Base-by-base conservation (phyloP, 768 basidiomycete species). In the Mycena epipterygia region DNA sequence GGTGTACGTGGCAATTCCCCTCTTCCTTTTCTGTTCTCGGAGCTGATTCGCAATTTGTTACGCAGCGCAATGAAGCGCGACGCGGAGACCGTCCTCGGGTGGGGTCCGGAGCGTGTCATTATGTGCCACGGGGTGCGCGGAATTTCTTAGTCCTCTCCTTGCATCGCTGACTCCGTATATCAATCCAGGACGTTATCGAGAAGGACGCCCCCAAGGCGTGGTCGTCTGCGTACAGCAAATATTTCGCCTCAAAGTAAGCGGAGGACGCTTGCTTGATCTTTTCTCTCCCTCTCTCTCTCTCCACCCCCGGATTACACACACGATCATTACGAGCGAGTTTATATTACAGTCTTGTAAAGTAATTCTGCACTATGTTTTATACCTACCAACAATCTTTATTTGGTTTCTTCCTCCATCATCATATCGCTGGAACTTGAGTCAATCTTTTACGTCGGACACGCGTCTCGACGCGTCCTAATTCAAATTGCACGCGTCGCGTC, bases 51-150 rank as follows among this genome's bases (percentile, higher is more conserved):
- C n/a, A 41, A 55, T 63, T 56, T 33, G 69, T 27, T 29, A 9
- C 35, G 3, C 32, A 86, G 86, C 8, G 82, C 82, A 11, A 93
- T 94, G 92, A 84, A 83, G 51, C 84, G 87, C 25, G 90, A 92
- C 71, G 90, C 87, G 8, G 88, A 85, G 73, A 89, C 84, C 1
- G 93, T 95, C 3, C 84, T 88, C 1, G 84, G 79, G 0, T 95
- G 95, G 95, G 89, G 91, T 72, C 93, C 93, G 76, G 85, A 90
- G 5, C 82, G 90, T 48, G 90, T 93, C 71, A 93, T 93, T 51
- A 91, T 91, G 65, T 94, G 93, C 71, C 92, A 94, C 77, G 83
- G 83, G 32, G 86, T 86, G 73, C 60, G 83, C 74, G 1, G 13
- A 19, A 17, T 35, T 21, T 49, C 53, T 19, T 58, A 46, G 46